Percentiles rank a stretch among this genome's conserved stretches.
Evolutionary conservation across 2,329 filamentous ascomycete species (phyloP).

Genomic region (Colletotrichum tamarilloi): DNA sequence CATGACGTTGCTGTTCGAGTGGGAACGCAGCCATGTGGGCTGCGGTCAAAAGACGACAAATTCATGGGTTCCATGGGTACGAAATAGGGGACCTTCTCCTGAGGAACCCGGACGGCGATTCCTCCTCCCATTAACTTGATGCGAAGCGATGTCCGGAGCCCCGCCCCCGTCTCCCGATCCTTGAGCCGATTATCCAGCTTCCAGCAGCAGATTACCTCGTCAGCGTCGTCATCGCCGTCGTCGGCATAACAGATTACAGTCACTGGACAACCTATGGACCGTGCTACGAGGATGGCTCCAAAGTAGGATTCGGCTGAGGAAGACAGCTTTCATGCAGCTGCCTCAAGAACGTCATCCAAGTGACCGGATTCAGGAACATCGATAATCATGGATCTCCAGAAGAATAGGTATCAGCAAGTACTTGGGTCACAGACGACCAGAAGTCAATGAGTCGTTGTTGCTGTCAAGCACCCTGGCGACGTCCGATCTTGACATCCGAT

Average conservation of each 20-base stretch:
- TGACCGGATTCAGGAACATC: background rate
- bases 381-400: background rate
- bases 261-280: slow-evolving; percentile 1
- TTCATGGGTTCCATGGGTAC: background rate
- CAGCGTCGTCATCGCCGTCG: slow-evolving; percentile 4
- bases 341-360: slow-evolving; percentile 1
- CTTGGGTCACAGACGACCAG: background rate
- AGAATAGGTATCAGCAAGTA: background rate
- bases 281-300: background rate
- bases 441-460: background rate
- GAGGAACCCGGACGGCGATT: background rate
- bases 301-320: background rate
- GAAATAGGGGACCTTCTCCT: background rate
- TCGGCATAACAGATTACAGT: background rate
- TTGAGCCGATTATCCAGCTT: slow-evolving; percentile 12
- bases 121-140: slow-evolving; percentile 20
- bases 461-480: background rate
- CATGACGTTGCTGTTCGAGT: slow-evolving; percentile 19
- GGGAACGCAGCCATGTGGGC: background rate
- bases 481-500: slow-evolving; percentile 29
- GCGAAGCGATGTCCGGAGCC: slow-evolving; percentile 26
- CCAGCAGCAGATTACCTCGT: background rate
- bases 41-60: background rate
- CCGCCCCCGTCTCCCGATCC: slow-evolving; percentile 20
- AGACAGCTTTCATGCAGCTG: background rate